Percentiles rank a stretch among this genome's conserved stretches.
Conservation (phyloP, 2,329 filamentous ascomycete species). For the Ceratocystis variospora region DNA sequence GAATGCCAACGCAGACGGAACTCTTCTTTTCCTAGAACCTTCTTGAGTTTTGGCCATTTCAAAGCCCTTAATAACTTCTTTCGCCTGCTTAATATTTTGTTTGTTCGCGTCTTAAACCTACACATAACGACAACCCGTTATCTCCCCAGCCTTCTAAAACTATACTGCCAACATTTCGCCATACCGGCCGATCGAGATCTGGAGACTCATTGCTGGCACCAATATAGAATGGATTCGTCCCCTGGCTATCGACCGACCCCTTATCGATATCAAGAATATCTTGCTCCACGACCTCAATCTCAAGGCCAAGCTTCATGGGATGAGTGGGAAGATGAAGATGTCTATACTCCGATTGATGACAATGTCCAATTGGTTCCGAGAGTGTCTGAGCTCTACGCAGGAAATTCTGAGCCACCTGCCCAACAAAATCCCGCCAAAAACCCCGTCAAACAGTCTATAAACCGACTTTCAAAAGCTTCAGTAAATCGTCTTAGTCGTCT, state of each 20-base stretch:
- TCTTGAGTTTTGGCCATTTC: neutral
- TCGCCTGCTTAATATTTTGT: neutral
- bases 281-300: neutral
- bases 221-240: neutral
- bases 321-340: slow-evolving; percentile 37
- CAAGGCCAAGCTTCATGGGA: slow-evolving; percentile 32
- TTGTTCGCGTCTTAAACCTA: neutral
- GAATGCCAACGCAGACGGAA: neutral
- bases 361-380: slow-evolving; percentile 26
- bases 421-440: neutral
- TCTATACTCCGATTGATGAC: slow-evolving; percentile 24
- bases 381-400: neutral
- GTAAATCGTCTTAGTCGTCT: slow-evolving; percentile 32
- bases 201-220: neutral
- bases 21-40: neutral
- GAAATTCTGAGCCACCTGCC: neutral
- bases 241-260: neutral
- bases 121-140: neutral
- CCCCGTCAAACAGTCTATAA: neutral
- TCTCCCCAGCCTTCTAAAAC: neutral
- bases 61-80: neutral
- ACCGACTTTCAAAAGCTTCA: slow-evolving; percentile 27
- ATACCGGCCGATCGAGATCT: neutral
- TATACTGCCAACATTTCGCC: neutral
- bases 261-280: slow-evolving; percentile 7